These are phyloP conservation scores for Suillus tomentosus DNA, from an alignment of 768 basidiomycete species.

Conservation along the genomic window DNA sequence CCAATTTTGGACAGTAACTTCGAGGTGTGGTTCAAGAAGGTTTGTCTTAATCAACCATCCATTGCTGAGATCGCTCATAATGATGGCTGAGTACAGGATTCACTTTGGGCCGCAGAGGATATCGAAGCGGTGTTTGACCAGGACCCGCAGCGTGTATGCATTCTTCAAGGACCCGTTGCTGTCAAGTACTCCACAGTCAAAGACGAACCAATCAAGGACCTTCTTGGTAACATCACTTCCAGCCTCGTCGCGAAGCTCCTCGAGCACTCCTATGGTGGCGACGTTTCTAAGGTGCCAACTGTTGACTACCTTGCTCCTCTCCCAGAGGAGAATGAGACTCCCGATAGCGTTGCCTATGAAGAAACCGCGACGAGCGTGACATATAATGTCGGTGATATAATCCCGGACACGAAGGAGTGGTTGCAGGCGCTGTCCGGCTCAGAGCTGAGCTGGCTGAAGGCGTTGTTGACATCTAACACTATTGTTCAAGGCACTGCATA, in stretches of 20 bases:
- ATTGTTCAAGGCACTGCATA: slow-evolving; percentile 87
- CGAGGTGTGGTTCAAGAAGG: slow-evolving; percentile 99
- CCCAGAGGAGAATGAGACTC: slow-evolving; percentile 37
- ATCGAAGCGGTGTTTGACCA: slow-evolving; percentile 99
- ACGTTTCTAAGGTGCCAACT: slow-evolving; percentile 71
- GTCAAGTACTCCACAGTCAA: slow-evolving; percentile 84
- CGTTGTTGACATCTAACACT: slow-evolving; percentile 76
- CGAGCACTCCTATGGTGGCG: slow-evolving; percentile 74
- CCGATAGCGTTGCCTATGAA: slow-evolving; percentile 45
- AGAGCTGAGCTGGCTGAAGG: slow-evolving; percentile 83
- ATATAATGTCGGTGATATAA: slow-evolving; percentile 49
- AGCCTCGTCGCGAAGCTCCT: slow-evolving; percentile 79
- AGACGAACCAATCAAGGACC: slow-evolving; percentile 92
- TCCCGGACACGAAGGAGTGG: slow-evolving; percentile 75
- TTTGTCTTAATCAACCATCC: slow-evolving; percentile 30
- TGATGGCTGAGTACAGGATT: slow-evolving; percentile 60
- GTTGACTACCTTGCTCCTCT: slow-evolving; percentile 81
- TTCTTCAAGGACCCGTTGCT: slow-evolving; percentile 96
- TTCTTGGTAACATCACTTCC: slow-evolving; percentile 86
- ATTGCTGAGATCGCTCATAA: slow-evolving; percentile 12
- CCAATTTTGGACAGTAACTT: slow-evolving; percentile 91
- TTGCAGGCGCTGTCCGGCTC: slow-evolving; percentile 81
- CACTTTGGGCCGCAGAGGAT: slow-evolving; percentile 96
- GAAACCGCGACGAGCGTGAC: slow-evolving; percentile 46
- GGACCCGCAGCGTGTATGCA: slow-evolving; percentile 97